phyloP scores from a whole-genome alignment of 768 basidiomycete genomes.

The Tylopilus intermedius region DNA sequence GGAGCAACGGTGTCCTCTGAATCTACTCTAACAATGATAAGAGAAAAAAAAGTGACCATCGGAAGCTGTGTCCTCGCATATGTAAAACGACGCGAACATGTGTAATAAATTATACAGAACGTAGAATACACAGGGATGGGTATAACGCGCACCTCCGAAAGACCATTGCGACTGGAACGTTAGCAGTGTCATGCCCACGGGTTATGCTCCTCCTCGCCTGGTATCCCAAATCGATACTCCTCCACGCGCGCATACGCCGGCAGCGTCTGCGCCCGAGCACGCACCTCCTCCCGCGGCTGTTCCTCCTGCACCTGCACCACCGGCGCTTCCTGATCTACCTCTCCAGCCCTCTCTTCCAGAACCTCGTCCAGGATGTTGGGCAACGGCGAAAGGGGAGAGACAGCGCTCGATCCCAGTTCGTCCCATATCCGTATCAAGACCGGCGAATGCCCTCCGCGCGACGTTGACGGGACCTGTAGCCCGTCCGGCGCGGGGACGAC shows the following conservation, averaged over 20 bases:
- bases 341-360: background rate
- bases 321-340: background rate
- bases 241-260: conserved; percentile 13
- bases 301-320: background rate
- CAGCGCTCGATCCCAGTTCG: background rate
- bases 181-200: conserved; percentile 20
- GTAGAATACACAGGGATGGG: background rate
- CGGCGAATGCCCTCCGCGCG: conserved; percentile 13
- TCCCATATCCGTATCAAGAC: conserved; percentile 27
- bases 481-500: conserved; percentile 43
- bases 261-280: conserved; percentile 17
- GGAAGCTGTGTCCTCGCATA: too few relatives aligned
- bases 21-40: too few relatives aligned
- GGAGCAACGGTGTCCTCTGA: too few relatives aligned
- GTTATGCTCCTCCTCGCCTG: conserved; percentile 20
- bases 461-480: conserved; percentile 14
- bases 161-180: too few relatives aligned
- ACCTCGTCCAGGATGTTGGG: background rate
- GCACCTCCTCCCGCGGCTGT: background rate
- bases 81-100: too few relatives aligned
- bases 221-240: conserved; percentile 7
- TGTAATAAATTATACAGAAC: too few relatives aligned
- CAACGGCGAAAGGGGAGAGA: background rate
- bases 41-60: too few relatives aligned
- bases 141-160: background rate